Conservation (phyloP, 2,329 filamentous ascomycete genomes). For the Penicillium sp. region DNA sequence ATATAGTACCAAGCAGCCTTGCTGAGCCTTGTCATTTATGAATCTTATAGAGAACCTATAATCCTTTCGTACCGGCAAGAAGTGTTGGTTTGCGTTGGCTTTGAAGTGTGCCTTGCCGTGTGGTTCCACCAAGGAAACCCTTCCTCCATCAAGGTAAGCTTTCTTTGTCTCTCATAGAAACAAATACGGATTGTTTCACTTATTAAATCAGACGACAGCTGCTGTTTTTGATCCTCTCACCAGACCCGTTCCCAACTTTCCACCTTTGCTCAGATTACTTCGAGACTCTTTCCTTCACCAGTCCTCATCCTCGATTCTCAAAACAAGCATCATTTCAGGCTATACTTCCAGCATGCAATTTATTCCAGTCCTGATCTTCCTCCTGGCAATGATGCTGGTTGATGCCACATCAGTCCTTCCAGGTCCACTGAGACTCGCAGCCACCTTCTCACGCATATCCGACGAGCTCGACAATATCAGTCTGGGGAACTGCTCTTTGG, state of each 20-base stretch:
- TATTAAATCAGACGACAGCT: not conserved
- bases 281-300: not conserved
- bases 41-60: not conserved
- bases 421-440: slow-evolving; percentile 23
- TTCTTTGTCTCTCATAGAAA: slow-evolving; percentile 1
- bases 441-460: slow-evolving; percentile 28
- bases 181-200: slow-evolving; percentile 6
- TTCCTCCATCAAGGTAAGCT: not conserved
- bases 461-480: slow-evolving; percentile 30
- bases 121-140: not conserved
- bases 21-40: not conserved
- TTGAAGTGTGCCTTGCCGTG: not conserved
- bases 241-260: not conserved
- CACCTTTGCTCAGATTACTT: not conserved
- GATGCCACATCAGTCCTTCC: slow-evolving; percentile 16
- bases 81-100: not conserved
- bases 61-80: not conserved
- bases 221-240: not conserved
- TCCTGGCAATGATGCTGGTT: slow-evolving; percentile 9
- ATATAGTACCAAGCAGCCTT: not conserved
- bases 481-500: slow-evolving; percentile 34
- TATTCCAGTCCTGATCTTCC: slow-evolving; percentile 1
- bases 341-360: slow-evolving; percentile 12
- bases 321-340: not conserved
- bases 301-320: not conserved